These are phyloP conservation scores for Yamadazyma triangularis DNA, from an alignment of 1,139 yeast species.

Conservation along the genomic window DNA sequence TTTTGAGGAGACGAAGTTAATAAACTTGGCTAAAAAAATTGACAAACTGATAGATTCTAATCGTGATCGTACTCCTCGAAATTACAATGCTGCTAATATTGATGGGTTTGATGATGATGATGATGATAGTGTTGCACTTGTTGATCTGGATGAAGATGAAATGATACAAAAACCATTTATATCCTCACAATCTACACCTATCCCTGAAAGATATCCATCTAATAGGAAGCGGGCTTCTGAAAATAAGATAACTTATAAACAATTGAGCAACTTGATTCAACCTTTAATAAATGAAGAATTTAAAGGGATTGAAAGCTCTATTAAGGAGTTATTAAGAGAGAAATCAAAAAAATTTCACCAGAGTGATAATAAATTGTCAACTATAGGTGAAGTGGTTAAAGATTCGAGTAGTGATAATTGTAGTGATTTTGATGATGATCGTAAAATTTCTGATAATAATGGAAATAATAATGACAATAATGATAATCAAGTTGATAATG, in stretches of 20 bases:
- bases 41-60: slow-evolving; percentile 7
- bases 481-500: slow-evolving; percentile 1
- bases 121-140: slow-evolving; percentile 6
- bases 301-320: slow-evolving; percentile 11
- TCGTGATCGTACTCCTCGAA: slow-evolving; percentile 1
- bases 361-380: slow-evolving; percentile 1
- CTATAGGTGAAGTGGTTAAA: neutral
- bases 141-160: slow-evolving; percentile 6
- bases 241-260: slow-evolving; percentile 5
- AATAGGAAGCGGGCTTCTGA: neutral
- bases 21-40: slow-evolving; percentile 17
- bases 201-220: slow-evolving; percentile 7
- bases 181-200: slow-evolving; percentile 32
- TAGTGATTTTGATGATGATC: neutral
- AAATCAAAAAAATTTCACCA: neutral
- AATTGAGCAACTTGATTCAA: slow-evolving; percentile 10
- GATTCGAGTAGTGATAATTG: neutral
- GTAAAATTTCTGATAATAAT: slow-evolving; percentile 3
- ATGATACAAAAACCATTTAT: slow-evolving; percentile 9
- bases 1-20: slow-evolving; percentile 11
- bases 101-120: neutral
- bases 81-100: slow-evolving; percentile 1
- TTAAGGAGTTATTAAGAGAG: slow-evolving; percentile 3
- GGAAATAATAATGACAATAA: neutral
- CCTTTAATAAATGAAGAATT: slow-evolving; percentile 15